These are phyloP conservation scores for Blastobotrys terrestris DNA, from an alignment of 805 yeast species.

Conservation along the genomic window DNA sequence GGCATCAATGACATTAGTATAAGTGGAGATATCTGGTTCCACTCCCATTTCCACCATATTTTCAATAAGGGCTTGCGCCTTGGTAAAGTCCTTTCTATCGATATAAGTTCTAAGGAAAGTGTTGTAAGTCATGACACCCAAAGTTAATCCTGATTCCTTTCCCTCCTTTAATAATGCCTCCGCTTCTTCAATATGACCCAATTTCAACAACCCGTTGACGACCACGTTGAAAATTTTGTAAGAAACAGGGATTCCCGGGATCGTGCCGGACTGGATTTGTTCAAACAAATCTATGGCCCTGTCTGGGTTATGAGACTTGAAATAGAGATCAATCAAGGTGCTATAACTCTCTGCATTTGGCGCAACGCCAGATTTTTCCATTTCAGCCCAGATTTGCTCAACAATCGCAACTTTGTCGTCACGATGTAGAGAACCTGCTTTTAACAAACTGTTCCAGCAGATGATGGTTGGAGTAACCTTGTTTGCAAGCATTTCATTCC, in stretches of 20 bases:
- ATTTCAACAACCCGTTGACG: slow-evolving; percentile 39
- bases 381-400: slow-evolving; percentile 33
- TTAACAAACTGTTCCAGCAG: slow-evolving; percentile 56
- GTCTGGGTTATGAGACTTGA: slow-evolving; percentile 36
- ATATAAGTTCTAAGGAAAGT: slow-evolving; percentile 41
- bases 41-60: slow-evolving; percentile 39
- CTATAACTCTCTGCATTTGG: slow-evolving; percentile 47
- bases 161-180: slow-evolving; percentile 36
- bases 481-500: slow-evolving; percentile 42
- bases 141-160: slow-evolving; percentile 32
- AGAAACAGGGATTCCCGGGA: slow-evolving; percentile 31
- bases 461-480: slow-evolving; percentile 39
- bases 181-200: slow-evolving; percentile 40
- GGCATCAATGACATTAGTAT: slow-evolving; percentile 51
- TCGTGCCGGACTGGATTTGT: slow-evolving; percentile 30
- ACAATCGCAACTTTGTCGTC: slow-evolving; percentile 24
- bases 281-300: slow-evolving; percentile 38
- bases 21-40: slow-evolving; percentile 56
- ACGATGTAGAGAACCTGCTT: slow-evolving; percentile 36
- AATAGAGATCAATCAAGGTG: slow-evolving; percentile 42
- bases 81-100: slow-evolving; percentile 34
- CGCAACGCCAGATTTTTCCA: slow-evolving; percentile 29
- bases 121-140: slow-evolving; percentile 49
- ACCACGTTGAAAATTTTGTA: slow-evolving; percentile 40
- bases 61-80: slow-evolving; percentile 45